Conservation (phyloP, 73 alveolate genomes). For the Durusdinium trenchii region DNA sequence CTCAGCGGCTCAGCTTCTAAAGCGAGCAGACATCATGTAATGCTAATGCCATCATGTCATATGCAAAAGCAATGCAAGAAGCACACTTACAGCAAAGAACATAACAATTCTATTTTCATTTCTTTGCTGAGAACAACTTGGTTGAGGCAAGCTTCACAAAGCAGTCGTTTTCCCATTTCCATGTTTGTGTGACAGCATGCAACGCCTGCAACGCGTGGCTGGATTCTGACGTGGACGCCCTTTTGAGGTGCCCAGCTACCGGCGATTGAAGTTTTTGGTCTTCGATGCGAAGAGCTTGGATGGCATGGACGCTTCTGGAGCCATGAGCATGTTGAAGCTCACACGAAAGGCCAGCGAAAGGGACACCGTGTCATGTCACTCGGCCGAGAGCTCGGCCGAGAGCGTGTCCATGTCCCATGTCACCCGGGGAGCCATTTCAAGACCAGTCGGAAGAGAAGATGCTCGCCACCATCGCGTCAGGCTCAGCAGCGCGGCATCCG, state of each 20-base stretch:
- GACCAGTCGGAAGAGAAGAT: not conserved
- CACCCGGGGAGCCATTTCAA: not conserved
- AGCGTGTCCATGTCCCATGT: too few species aligned
- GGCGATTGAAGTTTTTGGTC: slow-evolving; percentile 71
- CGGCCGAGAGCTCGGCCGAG: too few species aligned
- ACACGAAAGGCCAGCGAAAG: slow-evolving; percentile 63
- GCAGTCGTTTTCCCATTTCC: too few species aligned
- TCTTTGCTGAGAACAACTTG: not conserved
- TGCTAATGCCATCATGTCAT: too few species aligned
- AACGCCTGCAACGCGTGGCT: not conserved
- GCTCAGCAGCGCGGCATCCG: slow-evolving; percentile 86
- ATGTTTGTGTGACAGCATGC: not conserved
- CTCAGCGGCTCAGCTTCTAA: too few species aligned
- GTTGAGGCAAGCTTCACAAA: too few species aligned
- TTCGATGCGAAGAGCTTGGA: slow-evolving; percentile 64
- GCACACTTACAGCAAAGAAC: not conserved
- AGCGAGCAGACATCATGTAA: too few species aligned
- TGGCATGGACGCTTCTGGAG: slow-evolving; percentile 93
- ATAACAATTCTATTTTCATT: not conserved
- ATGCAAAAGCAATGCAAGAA: too few species aligned
- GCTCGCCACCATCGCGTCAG: not conserved
- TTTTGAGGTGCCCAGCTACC: slow-evolving; percentile 17
- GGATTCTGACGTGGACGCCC: not conserved
- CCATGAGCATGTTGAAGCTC: slow-evolving; percentile 88
- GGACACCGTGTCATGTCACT: too few species aligned